A percentile compares a stretch with the other conserved stretches of the same genome.
phyloP scores from a whole-genome alignment of 495 filamentous ascomycete species.

The Glonium stellatum region DNA sequence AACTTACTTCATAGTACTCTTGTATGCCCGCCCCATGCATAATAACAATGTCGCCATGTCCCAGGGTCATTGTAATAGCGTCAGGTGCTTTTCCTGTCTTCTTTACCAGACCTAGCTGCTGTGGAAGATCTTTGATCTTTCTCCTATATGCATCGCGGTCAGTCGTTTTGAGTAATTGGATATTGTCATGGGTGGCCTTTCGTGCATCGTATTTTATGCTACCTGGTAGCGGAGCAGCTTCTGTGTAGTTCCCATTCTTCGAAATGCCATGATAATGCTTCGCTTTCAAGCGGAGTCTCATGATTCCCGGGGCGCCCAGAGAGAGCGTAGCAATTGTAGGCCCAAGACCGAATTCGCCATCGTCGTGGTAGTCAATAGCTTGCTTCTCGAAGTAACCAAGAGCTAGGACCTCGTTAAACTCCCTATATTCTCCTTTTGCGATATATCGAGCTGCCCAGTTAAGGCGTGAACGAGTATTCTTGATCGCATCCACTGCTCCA shows the following conservation, averaged over 20 bases:
- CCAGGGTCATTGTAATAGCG: constrained; percentile 41
- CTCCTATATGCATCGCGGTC: constrained; percentile 17
- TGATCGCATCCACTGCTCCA: constrained; percentile 52
- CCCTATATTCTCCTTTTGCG: constrained; percentile 26
- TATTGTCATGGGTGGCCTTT: constrained; percentile 10
- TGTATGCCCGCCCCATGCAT: constrained; percentile 75
- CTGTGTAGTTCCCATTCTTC: constrained; percentile 27
- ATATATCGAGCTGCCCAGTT: constrained; percentile 57
- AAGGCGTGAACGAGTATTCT: constrained; percentile 52
- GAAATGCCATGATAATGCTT: constrained; percentile 43
- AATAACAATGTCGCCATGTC: constrained; percentile 74
- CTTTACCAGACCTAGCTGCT: constrained; percentile 31
- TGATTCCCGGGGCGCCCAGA: constrained; percentile 59
- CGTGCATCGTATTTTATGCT: constrained; percentile 40
- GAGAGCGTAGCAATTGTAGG: constrained; percentile 71
- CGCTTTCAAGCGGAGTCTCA: constrained; percentile 64
- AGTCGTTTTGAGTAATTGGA: constrained; percentile 33
- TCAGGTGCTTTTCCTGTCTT: constrained; percentile 24
- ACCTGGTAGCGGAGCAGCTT: constrained; percentile 32
- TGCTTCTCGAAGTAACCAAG: constrained; percentile 67
- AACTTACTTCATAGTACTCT: constrained; percentile 50
- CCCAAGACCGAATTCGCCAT: constrained; percentile 70
- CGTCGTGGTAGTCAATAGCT: constrained; percentile 59
- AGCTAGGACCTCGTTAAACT: constrained; percentile 69
- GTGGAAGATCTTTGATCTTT: constrained; percentile 32